phyloP scores from a whole-genome alignment of 805 yeast species.

The Wickerhamomyces kurtzmanii region DNA sequence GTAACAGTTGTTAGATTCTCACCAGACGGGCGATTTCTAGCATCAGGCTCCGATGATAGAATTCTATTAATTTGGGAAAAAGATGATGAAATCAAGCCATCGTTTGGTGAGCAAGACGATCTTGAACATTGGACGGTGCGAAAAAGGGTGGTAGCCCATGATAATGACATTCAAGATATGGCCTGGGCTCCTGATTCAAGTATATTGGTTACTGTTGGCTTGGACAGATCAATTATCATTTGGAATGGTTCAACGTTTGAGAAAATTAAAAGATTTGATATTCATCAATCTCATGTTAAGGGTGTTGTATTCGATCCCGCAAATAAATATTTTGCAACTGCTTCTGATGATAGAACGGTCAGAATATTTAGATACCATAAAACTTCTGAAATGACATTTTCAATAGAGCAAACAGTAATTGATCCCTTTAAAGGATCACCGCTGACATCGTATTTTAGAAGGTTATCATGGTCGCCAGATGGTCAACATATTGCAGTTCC shows the following conservation, averaged over 20 bases:
- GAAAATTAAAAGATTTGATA: constrained; percentile 77
- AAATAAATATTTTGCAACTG: constrained; percentile 93
- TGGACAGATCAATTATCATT: constrained; percentile 84
- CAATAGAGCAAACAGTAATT: constrained; percentile 72
- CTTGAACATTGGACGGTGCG: constrained; percentile 92
- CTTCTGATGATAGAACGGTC: constrained; percentile 90
- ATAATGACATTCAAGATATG: constrained; percentile 93
- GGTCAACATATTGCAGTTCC: constrained; percentile 84
- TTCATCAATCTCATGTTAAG: constrained; percentile 91
- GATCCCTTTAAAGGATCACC: constrained; percentile 89
- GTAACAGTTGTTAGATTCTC: constrained; percentile 90
- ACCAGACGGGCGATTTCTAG: constrained; percentile 84
- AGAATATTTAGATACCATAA: constrained; percentile 81
- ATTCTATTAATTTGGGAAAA: constrained; percentile 88
- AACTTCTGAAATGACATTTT: constrained; percentile 69
- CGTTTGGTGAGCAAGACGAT: constrained; percentile 69
- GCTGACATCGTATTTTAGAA: constrained; percentile 78
- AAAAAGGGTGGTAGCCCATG: constrained; percentile 90
- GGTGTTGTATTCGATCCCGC: constrained; percentile 98
- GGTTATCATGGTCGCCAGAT: constrained; percentile 87
- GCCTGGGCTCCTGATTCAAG: constrained; percentile 97
- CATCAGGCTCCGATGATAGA: constrained; percentile 93
- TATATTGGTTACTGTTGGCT: constrained; percentile 85
- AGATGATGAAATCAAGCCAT: constrained; percentile 52
- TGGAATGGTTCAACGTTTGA: constrained; percentile 95